Base-by-base conservation (phyloP, 208 protist species). In the Trypanosoma boissoni region DNA sequence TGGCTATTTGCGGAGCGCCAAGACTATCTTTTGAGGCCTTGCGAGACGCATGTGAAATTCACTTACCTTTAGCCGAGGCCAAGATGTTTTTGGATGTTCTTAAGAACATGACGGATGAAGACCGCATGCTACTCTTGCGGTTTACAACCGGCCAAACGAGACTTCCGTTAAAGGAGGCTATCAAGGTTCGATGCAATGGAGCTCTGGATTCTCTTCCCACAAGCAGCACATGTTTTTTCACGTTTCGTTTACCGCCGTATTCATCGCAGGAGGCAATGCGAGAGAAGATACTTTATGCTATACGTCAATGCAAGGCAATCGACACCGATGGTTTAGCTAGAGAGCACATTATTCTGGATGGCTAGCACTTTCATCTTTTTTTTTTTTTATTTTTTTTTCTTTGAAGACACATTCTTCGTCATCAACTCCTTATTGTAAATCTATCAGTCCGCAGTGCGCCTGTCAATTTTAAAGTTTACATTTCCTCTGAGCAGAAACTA, bases 191-290 rank as follows among this genome's bases (percentile, higher is more conserved):
- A 48, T 74, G 78, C 43, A 78, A 69, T 58, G 76, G 76, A 14
- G 67, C 50, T 27, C 83, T 70, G 42, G 76, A 97, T 45, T 82
- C 85, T 21, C 72, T 98, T 26, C 94, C 95, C 23, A 89, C 90
- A 0, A 91, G 88, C 50, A 84, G 86, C 58, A 98, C 96, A 18
- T 98, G 96, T 71, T 98, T 98, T 71, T 98, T 97, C 56, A 92
- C 81, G 1, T 75, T 98, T 20, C 80, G 89, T 7, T 41, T 98
- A 4, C 95, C 96, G 14, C 64, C 68, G 2, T 98, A 98, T 58
- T 79, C 81, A 18, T 93, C 81, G 1, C 31, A 63, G 1, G 70
- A 92, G 18, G 64, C 91, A 27, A 97, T 98, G 93, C 85, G 78
- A 59, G 86, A 97, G 59, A 83, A 81, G 34, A 49, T 98, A n/a